Conservation (phyloP, 306 rosid genomes). For the Corylus avellana region DNA sequence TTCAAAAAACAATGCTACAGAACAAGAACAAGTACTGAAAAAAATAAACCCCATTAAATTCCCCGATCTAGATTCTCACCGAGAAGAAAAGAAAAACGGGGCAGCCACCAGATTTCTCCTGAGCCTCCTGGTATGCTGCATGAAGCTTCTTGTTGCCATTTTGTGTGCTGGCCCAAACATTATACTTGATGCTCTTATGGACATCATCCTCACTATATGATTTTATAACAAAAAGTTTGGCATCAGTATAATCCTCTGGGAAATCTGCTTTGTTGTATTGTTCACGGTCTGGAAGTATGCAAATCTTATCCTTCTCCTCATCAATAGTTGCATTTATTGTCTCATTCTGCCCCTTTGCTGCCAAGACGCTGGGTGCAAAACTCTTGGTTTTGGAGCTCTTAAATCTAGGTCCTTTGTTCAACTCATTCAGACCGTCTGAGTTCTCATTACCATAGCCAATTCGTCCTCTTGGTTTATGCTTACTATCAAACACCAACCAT, state of each 20-base stretch:
- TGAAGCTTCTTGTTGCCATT: constrained; percentile 97
- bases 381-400: constrained; percentile 75
- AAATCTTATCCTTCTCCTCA: constrained; percentile 63
- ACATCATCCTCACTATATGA: constrained; percentile 98
- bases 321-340: constrained; percentile 42
- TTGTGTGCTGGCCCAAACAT: constrained; percentile 98
- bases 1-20: not conserved
- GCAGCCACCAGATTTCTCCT: constrained; percentile 76
- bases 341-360: constrained; percentile 69
- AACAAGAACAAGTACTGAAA: not conserved
- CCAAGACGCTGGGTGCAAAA: constrained; percentile 52
- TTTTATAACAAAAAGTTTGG: constrained; percentile 79
- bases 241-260: constrained; percentile 63
- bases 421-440: constrained; percentile 84
- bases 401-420: constrained; percentile 89
- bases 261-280: constrained; percentile 73
- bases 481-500: constrained; percentile 84
- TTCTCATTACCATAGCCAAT: constrained; percentile 88
- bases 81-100: constrained; percentile 84
- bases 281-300: constrained; percentile 56
- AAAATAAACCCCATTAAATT: not conserved
- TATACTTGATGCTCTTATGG: constrained; percentile 92
- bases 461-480: constrained; percentile 82
- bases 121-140: constrained; percentile 91
- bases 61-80: constrained; percentile 37